Evolutionary conservation across 1,139 yeast species (phyloP).

Genomic region (Candida anutae): DNA sequence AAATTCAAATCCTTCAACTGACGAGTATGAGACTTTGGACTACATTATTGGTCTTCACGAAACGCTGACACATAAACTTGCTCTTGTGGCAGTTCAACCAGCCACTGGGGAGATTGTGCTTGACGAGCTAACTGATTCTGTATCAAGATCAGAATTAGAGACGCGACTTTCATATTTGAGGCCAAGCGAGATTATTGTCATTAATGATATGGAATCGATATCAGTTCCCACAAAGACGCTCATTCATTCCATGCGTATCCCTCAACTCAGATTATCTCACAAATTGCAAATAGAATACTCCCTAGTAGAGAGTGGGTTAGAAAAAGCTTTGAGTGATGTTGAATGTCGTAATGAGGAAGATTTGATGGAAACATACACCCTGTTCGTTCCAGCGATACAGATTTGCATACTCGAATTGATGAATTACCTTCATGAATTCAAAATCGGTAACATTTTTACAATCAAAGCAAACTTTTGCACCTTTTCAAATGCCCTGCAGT

Average conservation of each 20-base stretch:
- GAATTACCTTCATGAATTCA: constrained; percentile 54
- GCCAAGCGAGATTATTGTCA: constrained; percentile 64
- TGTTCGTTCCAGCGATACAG: constrained; percentile 19
- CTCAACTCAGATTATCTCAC: too few relatives aligned
- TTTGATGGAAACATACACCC: constrained; percentile 19
- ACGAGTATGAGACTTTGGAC: constrained; percentile 16
- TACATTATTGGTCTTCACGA: constrained; percentile 25
- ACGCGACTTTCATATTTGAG: constrained; percentile 65
- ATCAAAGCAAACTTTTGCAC: constrained; percentile 42
- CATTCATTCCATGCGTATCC: too few relatives aligned
- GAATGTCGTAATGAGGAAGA: constrained; percentile 8
- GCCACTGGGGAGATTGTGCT: constrained; percentile 70
- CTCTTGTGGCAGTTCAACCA: constrained; percentile 65
- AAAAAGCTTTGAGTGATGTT: constrained; percentile 8
- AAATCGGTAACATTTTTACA: constrained; percentile 49
- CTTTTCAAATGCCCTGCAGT: constrained; percentile 40
- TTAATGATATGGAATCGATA: constrained; percentile 22
- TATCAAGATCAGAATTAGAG: constrained; percentile 52
- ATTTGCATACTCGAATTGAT: constrained; percentile 43
- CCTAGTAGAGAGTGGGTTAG: constrained; percentile 10
- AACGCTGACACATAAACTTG: constrained; percentile 14
- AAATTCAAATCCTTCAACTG: constrained; percentile 4
- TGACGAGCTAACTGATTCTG: constrained; percentile 57
- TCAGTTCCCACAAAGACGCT: constrained; percentile 21
- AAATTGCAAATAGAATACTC: constrained; percentile 2